A percentile compares a stretch with the other conserved stretches of the same genome.
Conservation (phyloP, 352 stramenopile genomes). For the Pythium plurisporium region DNA sequence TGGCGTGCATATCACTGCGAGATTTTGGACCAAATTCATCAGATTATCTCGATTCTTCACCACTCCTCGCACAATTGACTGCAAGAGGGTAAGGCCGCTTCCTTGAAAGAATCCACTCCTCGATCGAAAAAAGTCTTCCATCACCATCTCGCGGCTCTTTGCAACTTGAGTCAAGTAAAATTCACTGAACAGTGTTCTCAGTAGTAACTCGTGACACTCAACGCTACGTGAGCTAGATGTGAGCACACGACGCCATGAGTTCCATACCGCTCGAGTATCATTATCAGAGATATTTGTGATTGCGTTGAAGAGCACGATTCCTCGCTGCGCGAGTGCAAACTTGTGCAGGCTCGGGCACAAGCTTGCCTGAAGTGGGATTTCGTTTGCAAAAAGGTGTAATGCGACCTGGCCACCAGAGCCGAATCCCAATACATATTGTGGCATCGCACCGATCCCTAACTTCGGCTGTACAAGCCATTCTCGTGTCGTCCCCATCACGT, state of each 20-base stretch:
- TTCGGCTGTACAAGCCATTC: slow-evolving; percentile 80
- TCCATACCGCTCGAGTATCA: slow-evolving; percentile 3
- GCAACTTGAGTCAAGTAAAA: slow-evolving; percentile 57
- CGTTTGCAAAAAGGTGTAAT: slow-evolving; percentile 40
- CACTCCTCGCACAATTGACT: slow-evolving; percentile 35
- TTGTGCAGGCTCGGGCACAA: slow-evolving; percentile 22
- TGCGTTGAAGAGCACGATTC: slow-evolving; percentile 53
- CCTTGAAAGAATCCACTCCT: slow-evolving; percentile 44
- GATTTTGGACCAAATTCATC: slow-evolving; percentile 24
- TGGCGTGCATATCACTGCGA: slow-evolving; percentile 14
- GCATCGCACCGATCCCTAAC: slow-evolving; percentile 45
- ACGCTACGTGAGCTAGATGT: slow-evolving; percentile 15
- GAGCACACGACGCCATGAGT: slow-evolving; percentile 14
- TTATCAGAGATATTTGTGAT: not conserved
- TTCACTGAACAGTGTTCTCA: slow-evolving; percentile 46
- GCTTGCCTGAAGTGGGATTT: slow-evolving; percentile 32
- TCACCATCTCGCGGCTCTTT: slow-evolving; percentile 32
- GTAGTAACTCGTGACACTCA: slow-evolving; percentile 49
- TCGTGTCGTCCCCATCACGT: slow-evolving; percentile 42
- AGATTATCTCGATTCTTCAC: slow-evolving; percentile 38
- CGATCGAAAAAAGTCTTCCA: slow-evolving; percentile 50
- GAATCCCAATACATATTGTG: slow-evolving; percentile 65
- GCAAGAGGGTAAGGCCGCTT: slow-evolving; percentile 27
- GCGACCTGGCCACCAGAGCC: slow-evolving; percentile 49
- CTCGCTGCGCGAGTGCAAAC: slow-evolving; percentile 44